Evolutionary conservation across 2,329 filamentous ascomycete genomes (phyloP).

Genomic region (Calonectria multiphialidica): DNA sequence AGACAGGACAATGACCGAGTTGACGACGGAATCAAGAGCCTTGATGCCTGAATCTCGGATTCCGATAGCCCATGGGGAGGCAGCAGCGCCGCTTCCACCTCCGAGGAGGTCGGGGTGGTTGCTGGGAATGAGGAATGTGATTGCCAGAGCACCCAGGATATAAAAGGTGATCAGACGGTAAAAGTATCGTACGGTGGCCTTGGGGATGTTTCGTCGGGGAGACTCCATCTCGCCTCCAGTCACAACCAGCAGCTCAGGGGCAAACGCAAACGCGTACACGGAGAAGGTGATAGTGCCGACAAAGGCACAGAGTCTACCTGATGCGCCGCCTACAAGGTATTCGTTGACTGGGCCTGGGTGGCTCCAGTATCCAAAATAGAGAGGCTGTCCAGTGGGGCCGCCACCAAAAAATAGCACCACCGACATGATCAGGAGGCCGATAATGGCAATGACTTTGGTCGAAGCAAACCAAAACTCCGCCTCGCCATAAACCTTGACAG

Average conservation of each 20-base stretch:
- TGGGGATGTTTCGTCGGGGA: slow-evolving; percentile 49
- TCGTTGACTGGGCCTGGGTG: slow-evolving; percentile 50
- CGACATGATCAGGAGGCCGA: slow-evolving; percentile 63
- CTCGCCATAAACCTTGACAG: slow-evolving; percentile 63
- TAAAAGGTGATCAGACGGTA: slow-evolving; percentile 27
- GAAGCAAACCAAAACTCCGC: slow-evolving; percentile 64
- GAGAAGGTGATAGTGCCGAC: slow-evolving; percentile 57
- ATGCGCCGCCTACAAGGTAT: slow-evolving; percentile 51
- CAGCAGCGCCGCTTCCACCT: slow-evolving; percentile 40
- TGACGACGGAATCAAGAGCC: slow-evolving; percentile 61
- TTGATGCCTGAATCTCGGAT: slow-evolving; percentile 58
- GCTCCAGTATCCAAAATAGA: slow-evolving; percentile 60
- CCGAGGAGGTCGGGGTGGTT: slow-evolving; percentile 9
- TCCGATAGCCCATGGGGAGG: slow-evolving; percentile 69
- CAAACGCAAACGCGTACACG: slow-evolving; percentile 56
- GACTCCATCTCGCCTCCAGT: slow-evolving; percentile 51
- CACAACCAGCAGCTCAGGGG: slow-evolving; percentile 43
- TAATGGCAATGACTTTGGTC: slow-evolving; percentile 62
- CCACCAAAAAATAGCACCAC: slow-evolving; percentile 63
- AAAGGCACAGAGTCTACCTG: slow-evolving; percentile 57
- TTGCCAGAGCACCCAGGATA: slow-evolving; percentile 19
- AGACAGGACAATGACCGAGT: slow-evolving; percentile 66
- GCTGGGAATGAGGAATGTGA: slow-evolving; percentile 16
- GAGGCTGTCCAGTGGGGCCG: slow-evolving; percentile 54
- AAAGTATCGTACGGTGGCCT: slow-evolving; percentile 23